These are phyloP conservation scores for Populus tomentosa DNA, from an alignment of 441 rosid species.

Conservation along the genomic window DNA sequence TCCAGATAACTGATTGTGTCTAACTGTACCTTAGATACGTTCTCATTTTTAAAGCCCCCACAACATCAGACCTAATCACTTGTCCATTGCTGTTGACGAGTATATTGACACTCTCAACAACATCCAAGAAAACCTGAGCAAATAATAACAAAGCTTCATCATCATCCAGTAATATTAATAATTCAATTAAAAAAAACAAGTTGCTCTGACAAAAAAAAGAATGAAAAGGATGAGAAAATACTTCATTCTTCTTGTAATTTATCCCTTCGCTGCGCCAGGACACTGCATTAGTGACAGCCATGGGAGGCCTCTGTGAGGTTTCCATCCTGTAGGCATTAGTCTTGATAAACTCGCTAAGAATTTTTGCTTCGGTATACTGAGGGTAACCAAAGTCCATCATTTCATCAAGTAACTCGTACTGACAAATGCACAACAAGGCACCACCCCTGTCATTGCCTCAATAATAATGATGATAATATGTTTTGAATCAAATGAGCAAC, in stretches of 20 bases:
- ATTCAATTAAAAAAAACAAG: background rate
- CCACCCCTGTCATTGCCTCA: conserved; percentile 4
- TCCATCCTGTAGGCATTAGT: conserved; percentile 99
- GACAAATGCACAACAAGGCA: conserved; percentile 17
- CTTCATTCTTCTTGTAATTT: conserved; percentile 90
- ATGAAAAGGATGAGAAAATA: conserved; percentile 26
- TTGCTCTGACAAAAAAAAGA: background rate
- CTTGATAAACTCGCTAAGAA: conserved; percentile 93
- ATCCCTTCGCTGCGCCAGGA: conserved; percentile 99
- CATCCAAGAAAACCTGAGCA: conserved; percentile 91
- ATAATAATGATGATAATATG: background rate
- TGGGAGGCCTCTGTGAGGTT: conserved; percentile 91
- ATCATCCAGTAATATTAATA: conserved; percentile 16
- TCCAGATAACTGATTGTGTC: background rate
- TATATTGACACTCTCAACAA: conserved; percentile 91
- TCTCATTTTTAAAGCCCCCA: conserved; percentile 98
- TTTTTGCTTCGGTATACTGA: conserved; percentile 92
- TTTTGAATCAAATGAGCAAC: background rate
- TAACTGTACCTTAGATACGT: conserved; percentile 72
- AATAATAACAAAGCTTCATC: conserved; percentile 8
- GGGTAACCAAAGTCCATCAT: conserved; percentile 99
- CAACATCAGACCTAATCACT: conserved; percentile 91
- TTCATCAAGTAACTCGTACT: conserved; percentile 98
- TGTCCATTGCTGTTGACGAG: conserved; percentile 98
- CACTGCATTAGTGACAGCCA: conserved; percentile 99